These are phyloP conservation scores for Tolypocladium tropicale DNA, from an alignment of 2,329 filamentous ascomycete genomes.

Conservation along the genomic window DNA sequence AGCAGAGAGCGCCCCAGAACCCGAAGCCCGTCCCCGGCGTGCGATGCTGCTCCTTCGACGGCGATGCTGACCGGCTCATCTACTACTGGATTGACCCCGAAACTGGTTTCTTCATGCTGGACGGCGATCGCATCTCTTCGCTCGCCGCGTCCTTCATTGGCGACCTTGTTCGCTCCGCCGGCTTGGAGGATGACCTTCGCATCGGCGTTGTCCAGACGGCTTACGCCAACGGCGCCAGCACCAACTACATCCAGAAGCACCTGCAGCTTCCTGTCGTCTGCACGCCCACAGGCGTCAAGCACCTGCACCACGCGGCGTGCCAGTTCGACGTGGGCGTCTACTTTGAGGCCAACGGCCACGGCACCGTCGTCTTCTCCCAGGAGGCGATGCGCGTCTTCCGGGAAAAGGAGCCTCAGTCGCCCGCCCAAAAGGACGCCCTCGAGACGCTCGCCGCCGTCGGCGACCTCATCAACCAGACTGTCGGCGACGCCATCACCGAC, in stretches of 20 bases:
- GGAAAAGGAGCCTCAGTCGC: slow-evolving; percentile 74
- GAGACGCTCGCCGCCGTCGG: slow-evolving; percentile 74
- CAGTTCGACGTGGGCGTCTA: slow-evolving; percentile 95
- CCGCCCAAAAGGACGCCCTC: slow-evolving; percentile 81
- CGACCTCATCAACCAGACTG: slow-evolving; percentile 95
- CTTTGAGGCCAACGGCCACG: slow-evolving; percentile 97
- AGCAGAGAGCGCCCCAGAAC: slow-evolving; percentile 76
- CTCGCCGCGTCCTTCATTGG: slow-evolving; percentile 89
- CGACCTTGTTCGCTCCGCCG: slow-evolving; percentile 72
- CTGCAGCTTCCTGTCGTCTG: slow-evolving; percentile 83
- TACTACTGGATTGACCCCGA: slow-evolving; percentile 87
- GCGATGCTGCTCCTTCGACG: slow-evolving; percentile 84
- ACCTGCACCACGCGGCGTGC: slow-evolving; percentile 91
- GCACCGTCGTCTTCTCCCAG: slow-evolving; percentile 88
- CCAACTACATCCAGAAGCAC: slow-evolving; percentile 80
- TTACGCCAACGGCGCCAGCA: slow-evolving; percentile 93
- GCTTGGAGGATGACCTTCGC: slow-evolving; percentile 68
- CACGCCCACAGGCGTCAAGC: slow-evolving; percentile 93
- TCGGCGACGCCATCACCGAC: slow-evolving; percentile 91
- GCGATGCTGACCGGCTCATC: slow-evolving; percentile 89
- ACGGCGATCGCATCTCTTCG: slow-evolving; percentile 93
- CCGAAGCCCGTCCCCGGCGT: slow-evolving; percentile 68
- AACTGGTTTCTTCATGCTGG: slow-evolving; percentile 80
- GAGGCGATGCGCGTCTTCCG: slow-evolving; percentile 71
- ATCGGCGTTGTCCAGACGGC: slow-evolving; percentile 96